Evolutionary conservation across 2,329 filamentous ascomycete genomes (phyloP), one percentile per base, ranked within the genome.

Genomic region (Delphinella strobiligena): DNA sequence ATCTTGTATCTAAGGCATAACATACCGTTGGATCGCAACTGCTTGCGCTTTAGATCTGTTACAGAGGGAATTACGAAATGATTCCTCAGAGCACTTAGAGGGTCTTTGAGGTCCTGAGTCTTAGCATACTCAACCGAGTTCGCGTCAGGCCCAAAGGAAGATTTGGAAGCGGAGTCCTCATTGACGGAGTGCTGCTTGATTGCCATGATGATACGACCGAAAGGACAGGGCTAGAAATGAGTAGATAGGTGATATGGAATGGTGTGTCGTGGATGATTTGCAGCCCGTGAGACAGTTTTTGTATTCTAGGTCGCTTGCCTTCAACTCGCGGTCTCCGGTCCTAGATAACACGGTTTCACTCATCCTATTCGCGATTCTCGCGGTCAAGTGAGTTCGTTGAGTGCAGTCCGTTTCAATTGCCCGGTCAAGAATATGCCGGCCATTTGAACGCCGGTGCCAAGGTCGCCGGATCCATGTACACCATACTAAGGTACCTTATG

Each of bases 41-140:
- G 14, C 32, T 45, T 79, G 47, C 80, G 73, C 55, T 72, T 78
- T 34, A 91, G 61, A 30, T 87, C 83, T 8, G 64, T 66, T 56
- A 78, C 84, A 3, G 80, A 81, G 0, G 87, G 87, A 34, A 93
- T 78, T 35, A 81, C 70, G 56, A 89, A 94, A 49, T 89, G 73
- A 17, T 75, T 62, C 19, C 84, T 73, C 39, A 67, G 51, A 19
- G 54, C 47, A 34, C 52, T 53, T 39, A 67, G 44, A 14, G 51
- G 50, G 45, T 67, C 63, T 35, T 56, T 49, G 8, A 45, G 51
- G 42, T 68, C 64, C 40, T 52, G 47, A 8, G 30, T 30, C 30
- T 27, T 17, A 8, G 45, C 45, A 22, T 42, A 45, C 3, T 19
- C 17, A 14, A 39, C 36, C 12, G 16, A 31, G 31, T 27, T 27